phyloP scores from a whole-genome alignment of 139 green algal species.

The Coelastrella sp. region DNA sequence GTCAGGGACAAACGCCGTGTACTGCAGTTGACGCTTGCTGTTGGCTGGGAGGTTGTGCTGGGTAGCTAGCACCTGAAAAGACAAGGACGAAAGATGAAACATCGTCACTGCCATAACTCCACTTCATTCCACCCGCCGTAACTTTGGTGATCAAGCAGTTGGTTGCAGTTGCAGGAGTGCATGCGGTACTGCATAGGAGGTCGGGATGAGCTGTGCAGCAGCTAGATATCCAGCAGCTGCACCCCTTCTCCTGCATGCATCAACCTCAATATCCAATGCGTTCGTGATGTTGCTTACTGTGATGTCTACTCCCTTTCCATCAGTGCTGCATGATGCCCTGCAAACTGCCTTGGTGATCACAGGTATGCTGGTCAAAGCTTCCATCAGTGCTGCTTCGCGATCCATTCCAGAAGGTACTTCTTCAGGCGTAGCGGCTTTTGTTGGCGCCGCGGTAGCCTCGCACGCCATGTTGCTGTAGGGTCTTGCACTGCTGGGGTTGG shows the following conservation, averaged over 20 bases:
- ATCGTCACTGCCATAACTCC: neutral
- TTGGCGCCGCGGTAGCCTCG: neutral
- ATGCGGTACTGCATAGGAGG: too few species aligned
- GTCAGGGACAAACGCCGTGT: slow-evolving; percentile 52
- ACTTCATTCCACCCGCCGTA: too few species aligned
- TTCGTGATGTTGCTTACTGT: too few species aligned
- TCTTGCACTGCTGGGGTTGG: neutral
- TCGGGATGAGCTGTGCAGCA: too few species aligned
- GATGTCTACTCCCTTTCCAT: slow-evolving; percentile 26
- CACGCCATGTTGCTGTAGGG: slow-evolving; percentile 1
- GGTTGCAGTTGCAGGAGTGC: neutral
- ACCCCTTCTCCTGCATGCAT: too few species aligned
- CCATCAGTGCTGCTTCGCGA: slow-evolving; percentile 58
- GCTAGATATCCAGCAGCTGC: too few species aligned
- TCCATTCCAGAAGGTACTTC: slow-evolving; percentile 69
- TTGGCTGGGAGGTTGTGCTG: slow-evolving; percentile 89
- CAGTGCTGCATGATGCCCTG: neutral
- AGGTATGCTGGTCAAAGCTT: slow-evolving; percentile 59
- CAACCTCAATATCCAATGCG: too few species aligned
- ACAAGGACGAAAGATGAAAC: too few species aligned
- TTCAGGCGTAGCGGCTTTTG: neutral
- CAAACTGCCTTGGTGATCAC: slow-evolving; percentile 48
- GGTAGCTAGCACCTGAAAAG: slow-evolving; percentile 36
- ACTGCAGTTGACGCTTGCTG: slow-evolving; percentile 70
- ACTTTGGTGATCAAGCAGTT: too few species aligned